Evolutionary conservation across 768 basidiomycete genomes (phyloP), one percentile per base, ranked within the genome.

Genomic region (Lentinula sp.): DNA sequence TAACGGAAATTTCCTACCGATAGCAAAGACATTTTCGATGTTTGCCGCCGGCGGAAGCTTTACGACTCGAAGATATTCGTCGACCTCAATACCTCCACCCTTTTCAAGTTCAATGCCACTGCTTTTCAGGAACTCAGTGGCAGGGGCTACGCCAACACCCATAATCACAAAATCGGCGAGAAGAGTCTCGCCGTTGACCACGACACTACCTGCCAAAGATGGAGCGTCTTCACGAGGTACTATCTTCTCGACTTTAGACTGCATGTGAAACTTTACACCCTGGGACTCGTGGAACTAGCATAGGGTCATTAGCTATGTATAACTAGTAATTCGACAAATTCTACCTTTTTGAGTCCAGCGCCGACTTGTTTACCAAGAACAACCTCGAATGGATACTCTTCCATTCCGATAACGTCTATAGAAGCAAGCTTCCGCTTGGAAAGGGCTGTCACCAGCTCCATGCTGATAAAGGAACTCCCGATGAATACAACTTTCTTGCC

Each of bases 381-480:
- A n/a, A 72, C 70, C 68, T 93, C 86, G 70, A 95, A 94, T 0
- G 95, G 95, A 62, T 80, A 79, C 57, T 86, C 81, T 66, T 90
- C 89, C 85, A 86, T 87, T 1, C 93, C 93, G 57, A 97, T 82
- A 62, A 96, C 86, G 63, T 91, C 86, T 48, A 95, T 86, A 35
- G 87, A 88, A 12, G 88, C 88, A 20, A 93, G 85, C 65, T 88
- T 87, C 57, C 89, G 85, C 66, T 85, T 85, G 7, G 84, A 72
- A 2, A 90, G 73, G 0, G 91, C 89, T n/a, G 77, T 80, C 6
- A 92, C 91, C n/a, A 93, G 77, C 71, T 95, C 91, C 92, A 97
- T 92, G 60, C 89, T 85, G 67, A 97, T 97, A 76, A 95, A 97
- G 13, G 89, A 91, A 54, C 86, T 89, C 2, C 95, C 95, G 64